phyloP scores from a whole-genome alignment of 2,329 filamentous ascomycete species.

The Annulohypoxylon truncatum region DNA sequence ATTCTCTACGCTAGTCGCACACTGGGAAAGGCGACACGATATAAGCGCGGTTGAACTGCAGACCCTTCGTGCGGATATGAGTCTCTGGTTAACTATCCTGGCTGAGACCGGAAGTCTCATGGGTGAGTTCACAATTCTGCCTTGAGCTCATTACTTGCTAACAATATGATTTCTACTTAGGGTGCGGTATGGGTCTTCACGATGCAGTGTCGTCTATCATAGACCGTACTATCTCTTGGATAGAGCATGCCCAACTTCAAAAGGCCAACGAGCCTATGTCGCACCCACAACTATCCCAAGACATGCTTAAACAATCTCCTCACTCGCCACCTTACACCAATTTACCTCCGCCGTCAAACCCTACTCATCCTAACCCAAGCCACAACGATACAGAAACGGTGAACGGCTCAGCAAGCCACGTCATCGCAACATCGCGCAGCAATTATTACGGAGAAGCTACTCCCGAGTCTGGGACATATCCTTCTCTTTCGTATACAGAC shows the following conservation, averaged over 20 bases:
- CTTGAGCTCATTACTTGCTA: slow-evolving; percentile 13
- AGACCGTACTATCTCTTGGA: slow-evolving; percentile 63
- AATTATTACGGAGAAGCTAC: slow-evolving; percentile 46
- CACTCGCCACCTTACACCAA: slow-evolving; percentile 47
- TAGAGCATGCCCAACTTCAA: slow-evolving; percentile 61
- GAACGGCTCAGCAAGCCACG: slow-evolving; percentile 42
- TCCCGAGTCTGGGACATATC: slow-evolving; percentile 45
- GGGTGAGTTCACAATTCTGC: slow-evolving; percentile 60
- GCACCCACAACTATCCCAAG: slow-evolving; percentile 42
- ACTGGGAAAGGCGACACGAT: slow-evolving; percentile 73
- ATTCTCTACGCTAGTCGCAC: slow-evolving; percentile 76
- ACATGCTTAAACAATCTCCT: slow-evolving; percentile 49
- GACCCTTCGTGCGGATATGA: slow-evolving; percentile 74
- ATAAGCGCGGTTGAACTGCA: slow-evolving; percentile 69
- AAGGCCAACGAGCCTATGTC: slow-evolving; percentile 45
- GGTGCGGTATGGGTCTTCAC: slow-evolving; percentile 58
- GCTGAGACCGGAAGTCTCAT: slow-evolving; percentile 73
- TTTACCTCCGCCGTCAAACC: slow-evolving; percentile 38
- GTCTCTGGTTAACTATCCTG: slow-evolving; percentile 74
- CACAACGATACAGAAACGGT: slow-evolving; percentile 42
- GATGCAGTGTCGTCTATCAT: slow-evolving; percentile 61
- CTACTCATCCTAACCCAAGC: slow-evolving; percentile 29
- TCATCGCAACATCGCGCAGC: slow-evolving; percentile 40
- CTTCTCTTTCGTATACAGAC: slow-evolving; percentile 46
- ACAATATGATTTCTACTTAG: slow-evolving; percentile 47